Conservation (phyloP, 2,329 filamentous ascomycete species). For the Fusarium mangiferae region DNA sequence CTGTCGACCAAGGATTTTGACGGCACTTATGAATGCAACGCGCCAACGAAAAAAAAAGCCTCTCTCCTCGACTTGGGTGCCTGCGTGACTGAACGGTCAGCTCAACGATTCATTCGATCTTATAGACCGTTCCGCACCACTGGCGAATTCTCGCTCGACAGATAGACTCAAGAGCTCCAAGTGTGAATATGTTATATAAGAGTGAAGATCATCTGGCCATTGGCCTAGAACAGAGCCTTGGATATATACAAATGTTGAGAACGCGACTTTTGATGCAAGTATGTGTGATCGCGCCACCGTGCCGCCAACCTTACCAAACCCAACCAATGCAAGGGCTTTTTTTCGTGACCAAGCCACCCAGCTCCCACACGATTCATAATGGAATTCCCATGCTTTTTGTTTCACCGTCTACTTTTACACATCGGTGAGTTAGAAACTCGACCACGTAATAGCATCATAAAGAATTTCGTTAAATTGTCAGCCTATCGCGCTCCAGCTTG, state of each 20-base stretch:
- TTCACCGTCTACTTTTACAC: conserved; percentile 37
- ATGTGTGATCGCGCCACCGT: conserved; percentile 27
- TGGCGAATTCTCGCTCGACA: not conserved
- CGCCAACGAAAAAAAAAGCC: conserved; percentile 12
- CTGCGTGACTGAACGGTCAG: not conserved
- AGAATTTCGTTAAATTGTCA: conserved; percentile 19
- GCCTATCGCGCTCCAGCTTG: conserved; percentile 38
- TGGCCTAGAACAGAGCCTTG: conserved; percentile 29
- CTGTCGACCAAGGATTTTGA: conserved; percentile 14
- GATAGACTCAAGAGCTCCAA: not conserved
- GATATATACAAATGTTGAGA: conserved; percentile 39
- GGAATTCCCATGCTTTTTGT: conserved; percentile 31
- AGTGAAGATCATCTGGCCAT: conserved; percentile 44
- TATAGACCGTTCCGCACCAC: not conserved
- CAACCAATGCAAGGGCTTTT: conserved; percentile 19
- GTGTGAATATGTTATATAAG: conserved; percentile 32
- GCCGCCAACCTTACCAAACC: conserved; percentile 28
- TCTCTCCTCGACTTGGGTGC: not conserved
- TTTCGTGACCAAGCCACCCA: conserved; percentile 18
- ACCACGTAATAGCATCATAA: conserved; percentile 23
- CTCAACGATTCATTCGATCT: not conserved
- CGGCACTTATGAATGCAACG: conserved; percentile 32
- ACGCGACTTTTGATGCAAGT: conserved; percentile 43
- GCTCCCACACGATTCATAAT: conserved; percentile 31
- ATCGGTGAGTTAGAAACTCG: conserved; percentile 26